These are phyloP conservation scores for Ascochyta fabae DNA, from an alignment of 2,329 filamentous ascomycete species.

Conservation along the genomic window DNA sequence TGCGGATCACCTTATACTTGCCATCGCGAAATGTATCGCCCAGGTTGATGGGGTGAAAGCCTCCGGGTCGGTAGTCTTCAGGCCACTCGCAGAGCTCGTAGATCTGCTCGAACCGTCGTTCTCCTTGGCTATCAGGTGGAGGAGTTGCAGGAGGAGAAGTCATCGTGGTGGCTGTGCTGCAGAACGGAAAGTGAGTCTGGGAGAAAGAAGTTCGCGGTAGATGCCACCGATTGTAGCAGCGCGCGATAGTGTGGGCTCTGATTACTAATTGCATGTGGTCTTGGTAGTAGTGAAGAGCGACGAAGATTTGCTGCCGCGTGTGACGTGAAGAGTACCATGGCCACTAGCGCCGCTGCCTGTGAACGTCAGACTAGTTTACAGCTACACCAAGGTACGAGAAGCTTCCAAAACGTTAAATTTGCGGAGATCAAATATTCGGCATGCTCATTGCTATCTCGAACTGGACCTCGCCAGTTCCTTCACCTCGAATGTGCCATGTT, in stretches of 20 bases:
- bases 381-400: background rate
- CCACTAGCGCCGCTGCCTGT: background rate
- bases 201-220: background rate
- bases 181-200: background rate
- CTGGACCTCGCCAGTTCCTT: too few relatives aligned
- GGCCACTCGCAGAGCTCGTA: background rate
- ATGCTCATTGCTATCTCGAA: too few relatives aligned
- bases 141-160: background rate
- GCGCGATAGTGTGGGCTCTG: background rate
- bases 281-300: background rate
- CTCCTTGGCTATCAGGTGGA: background rate
- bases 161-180: background rate
- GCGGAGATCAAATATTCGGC: too few relatives aligned
- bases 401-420: too few relatives aligned
- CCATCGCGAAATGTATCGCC: slow-evolving; percentile 4
- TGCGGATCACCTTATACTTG: slow-evolving; percentile 9
- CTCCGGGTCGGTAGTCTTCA: background rate
- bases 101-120: background rate
- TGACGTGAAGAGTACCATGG: background rate
- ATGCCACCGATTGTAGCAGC: background rate
- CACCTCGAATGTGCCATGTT: too few relatives aligned
- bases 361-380: background rate
- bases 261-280: background rate
- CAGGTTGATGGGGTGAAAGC: slow-evolving; percentile 5
- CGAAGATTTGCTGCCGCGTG: background rate